Conservation (phyloP, 2,329 filamentous ascomycete species). For the Gnomoniopsis sp. region DNA sequence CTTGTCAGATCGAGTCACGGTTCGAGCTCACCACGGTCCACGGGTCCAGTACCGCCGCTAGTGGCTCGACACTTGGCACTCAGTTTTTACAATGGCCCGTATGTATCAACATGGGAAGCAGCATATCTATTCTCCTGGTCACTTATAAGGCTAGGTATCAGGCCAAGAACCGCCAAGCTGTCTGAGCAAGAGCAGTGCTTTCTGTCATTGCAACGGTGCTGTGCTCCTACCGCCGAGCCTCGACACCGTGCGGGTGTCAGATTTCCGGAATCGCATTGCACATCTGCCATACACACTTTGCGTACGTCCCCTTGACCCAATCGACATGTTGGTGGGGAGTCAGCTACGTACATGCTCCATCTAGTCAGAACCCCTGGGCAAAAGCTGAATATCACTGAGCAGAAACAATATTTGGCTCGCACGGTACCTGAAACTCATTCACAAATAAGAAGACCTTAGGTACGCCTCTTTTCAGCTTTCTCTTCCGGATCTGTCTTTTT, state of each 20-base stretch:
- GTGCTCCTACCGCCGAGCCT: background rate
- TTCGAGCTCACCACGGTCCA: too few relatives aligned
- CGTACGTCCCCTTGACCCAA: too few relatives aligned
- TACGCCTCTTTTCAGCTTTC: background rate
- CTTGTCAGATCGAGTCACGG: too few relatives aligned
- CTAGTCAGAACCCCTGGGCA: background rate
- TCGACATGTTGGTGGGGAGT: background rate
- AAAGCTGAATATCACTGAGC: background rate
- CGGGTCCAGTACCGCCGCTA: too few relatives aligned
- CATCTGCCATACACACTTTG: background rate
- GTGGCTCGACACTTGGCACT: too few relatives aligned
- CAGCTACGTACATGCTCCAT: background rate
- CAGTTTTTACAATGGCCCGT: background rate
- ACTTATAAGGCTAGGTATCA: background rate
- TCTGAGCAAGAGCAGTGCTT: background rate
- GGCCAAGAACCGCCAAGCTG: constrained; percentile 10
- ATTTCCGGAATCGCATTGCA: background rate
- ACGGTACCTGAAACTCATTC: background rate
- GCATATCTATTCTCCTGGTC: background rate
- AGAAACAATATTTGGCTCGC: background rate
- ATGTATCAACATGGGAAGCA: background rate
- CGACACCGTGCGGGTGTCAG: background rate
- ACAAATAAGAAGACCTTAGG: background rate
- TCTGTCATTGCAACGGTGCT: background rate
- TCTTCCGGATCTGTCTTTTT: background rate